Conservation (phyloP, 768 basidiomycete species). For the Tulasnella sp. region DNA sequence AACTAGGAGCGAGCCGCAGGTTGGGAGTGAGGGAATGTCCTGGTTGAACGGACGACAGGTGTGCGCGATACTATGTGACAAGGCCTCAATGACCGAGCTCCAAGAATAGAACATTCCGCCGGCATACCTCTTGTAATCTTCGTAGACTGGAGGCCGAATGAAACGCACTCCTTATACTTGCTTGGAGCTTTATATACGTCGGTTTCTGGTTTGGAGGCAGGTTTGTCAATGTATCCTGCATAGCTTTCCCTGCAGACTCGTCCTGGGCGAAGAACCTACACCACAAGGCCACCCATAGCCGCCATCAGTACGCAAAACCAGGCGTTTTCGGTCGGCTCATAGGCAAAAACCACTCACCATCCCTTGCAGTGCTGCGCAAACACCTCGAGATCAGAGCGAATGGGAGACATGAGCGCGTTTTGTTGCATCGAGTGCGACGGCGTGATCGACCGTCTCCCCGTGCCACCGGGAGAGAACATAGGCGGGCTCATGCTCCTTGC, state of each 20-base stretch:
- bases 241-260: slow-evolving; percentile 61
- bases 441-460: slow-evolving; percentile 30
- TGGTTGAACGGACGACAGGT: slow-evolving; percentile 64
- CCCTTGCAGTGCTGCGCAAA: slow-evolving; percentile 69
- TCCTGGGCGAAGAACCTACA: slow-evolving; percentile 77
- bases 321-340: background rate
- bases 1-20: slow-evolving; percentile 54
- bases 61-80: slow-evolving; percentile 51
- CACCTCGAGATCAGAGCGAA: slow-evolving; percentile 58
- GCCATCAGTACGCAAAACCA: background rate
- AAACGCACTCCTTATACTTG: slow-evolving; percentile 74
- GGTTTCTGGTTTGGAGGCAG: slow-evolving; percentile 77
- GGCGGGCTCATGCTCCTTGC: slow-evolving; percentile 32
- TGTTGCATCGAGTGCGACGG: slow-evolving; percentile 43
- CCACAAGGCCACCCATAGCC: background rate
- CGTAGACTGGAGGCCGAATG: slow-evolving; percentile 71
- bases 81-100: background rate
- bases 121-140: slow-evolving; percentile 49
- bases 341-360: slow-evolving; percentile 43
- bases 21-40: slow-evolving; percentile 72
- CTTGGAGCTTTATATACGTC: slow-evolving; percentile 76
- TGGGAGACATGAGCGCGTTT: slow-evolving; percentile 55
- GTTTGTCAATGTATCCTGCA: slow-evolving; percentile 73
- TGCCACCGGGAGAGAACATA: slow-evolving; percentile 39
- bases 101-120: no score